Evolutionary conservation across 2,329 filamentous ascomycete species (phyloP).

Genomic region (Epichloe brachyelytri): DNA sequence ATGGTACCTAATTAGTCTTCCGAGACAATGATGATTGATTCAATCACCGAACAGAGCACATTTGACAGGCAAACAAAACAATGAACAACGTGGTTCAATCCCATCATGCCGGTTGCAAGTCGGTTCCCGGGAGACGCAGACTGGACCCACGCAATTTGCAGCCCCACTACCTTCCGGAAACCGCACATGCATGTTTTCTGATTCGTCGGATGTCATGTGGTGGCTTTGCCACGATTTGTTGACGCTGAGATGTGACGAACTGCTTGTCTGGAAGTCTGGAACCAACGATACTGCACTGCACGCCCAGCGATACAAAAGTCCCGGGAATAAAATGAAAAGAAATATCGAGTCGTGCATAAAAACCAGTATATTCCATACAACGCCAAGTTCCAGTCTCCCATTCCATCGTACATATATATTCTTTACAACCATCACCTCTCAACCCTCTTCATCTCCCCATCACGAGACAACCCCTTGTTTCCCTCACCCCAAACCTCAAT

Average conservation of each 20-base stretch:
- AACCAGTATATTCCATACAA: background rate
- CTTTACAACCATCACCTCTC: background rate
- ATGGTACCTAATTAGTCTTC: no score
- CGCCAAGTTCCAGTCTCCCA: background rate
- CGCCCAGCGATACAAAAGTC: no score
- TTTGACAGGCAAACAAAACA: no score
- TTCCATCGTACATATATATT: background rate
- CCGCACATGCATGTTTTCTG: background rate
- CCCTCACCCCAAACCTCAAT: slow-evolving; percentile 6
- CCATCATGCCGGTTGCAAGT: background rate
- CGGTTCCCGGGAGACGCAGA: slow-evolving; percentile 6
- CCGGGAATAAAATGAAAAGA: no score
- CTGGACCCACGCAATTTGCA: background rate
- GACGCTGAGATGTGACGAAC: background rate
- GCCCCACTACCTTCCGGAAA: slow-evolving; percentile 4
- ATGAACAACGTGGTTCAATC: no score
- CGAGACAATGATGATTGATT: no score
- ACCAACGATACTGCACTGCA: no score
- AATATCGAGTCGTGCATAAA: no score
- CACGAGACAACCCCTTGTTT: background rate
- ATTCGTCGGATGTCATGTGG: background rate
- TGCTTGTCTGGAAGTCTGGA: no score
- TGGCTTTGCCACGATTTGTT: no score
- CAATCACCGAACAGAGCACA: no score
- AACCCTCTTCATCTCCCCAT: background rate